Conservation (phyloP, 78 protist species). For the Dictyostelium firmibasis region DNA sequence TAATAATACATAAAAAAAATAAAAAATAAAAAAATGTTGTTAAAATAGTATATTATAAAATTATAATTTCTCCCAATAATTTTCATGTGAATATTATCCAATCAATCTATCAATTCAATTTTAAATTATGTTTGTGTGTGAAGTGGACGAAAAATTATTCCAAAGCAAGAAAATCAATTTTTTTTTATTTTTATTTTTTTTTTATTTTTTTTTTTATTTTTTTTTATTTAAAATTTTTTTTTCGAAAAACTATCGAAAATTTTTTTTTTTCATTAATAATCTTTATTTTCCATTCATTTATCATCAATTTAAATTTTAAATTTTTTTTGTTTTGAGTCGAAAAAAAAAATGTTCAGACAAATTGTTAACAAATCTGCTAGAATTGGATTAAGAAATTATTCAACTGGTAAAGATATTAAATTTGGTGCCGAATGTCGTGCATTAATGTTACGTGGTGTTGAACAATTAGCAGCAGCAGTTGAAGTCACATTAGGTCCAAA, state of each 20-base stretch:
- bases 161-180: too few species aligned
- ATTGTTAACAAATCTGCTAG: background rate
- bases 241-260: background rate
- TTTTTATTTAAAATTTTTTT: background rate
- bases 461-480: conserved; percentile 98
- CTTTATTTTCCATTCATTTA: background rate
- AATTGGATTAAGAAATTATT: conserved; percentile 9
- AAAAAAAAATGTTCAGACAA: background rate
- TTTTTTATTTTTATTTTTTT: too few species aligned
- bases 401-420: conserved; percentile 93
- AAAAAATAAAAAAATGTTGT: too few species aligned
- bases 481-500: conserved; percentile 99
- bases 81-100: too few species aligned
- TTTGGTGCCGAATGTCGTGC: conserved; percentile 96
- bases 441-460: conserved; percentile 94
- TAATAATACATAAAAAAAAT: too few species aligned
- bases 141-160: too few species aligned
- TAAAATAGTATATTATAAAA: too few species aligned
- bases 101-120: too few species aligned
- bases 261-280: background rate
- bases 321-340: background rate
- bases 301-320: background rate
- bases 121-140: too few species aligned
- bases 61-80: too few species aligned
- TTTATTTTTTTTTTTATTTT: background rate